These are phyloP conservation scores for Cutaneotrichosporon daszewskae DNA, from an alignment of 1,284 basidiomycete genomes.

Conservation along the genomic window DNA sequence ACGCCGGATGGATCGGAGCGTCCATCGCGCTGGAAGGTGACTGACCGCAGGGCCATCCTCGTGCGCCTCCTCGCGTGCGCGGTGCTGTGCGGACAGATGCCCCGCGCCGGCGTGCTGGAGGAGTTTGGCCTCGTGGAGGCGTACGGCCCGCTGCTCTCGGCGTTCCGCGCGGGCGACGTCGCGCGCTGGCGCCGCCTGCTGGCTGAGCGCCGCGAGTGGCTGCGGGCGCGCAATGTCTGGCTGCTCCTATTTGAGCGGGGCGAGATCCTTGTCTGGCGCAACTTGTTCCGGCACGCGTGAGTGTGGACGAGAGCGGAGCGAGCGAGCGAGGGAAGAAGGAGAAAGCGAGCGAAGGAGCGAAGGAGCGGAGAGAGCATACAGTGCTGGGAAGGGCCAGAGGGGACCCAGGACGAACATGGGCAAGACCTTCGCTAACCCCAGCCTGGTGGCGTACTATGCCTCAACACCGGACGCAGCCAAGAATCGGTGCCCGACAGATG, in stretches of 20 bases:
- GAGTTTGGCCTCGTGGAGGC: conserved; percentile 36
- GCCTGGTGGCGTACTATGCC: conserved; percentile 30
- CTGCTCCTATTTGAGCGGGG: conserved; percentile 47
- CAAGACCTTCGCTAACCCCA: conserved; percentile 10
- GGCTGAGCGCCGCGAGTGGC: conserved; percentile 41
- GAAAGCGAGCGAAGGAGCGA: too few relatives aligned
- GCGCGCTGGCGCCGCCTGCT: conserved; percentile 38
- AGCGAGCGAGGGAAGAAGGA: too few relatives aligned
- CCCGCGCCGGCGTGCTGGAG: conserved; percentile 26
- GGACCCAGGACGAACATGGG: too few relatives aligned
- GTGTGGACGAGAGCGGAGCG: conserved; percentile 9
- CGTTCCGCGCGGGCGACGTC: conserved; percentile 42
- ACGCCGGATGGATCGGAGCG: too few relatives aligned
- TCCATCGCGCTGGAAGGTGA: not conserved
- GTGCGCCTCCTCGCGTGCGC: conserved; percentile 46
- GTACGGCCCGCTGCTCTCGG: conserved; percentile 41
- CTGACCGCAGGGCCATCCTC: conserved; percentile 42
- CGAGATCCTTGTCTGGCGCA: conserved; percentile 49
- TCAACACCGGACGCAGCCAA: conserved; percentile 18
- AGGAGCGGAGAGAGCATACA: too few relatives aligned
- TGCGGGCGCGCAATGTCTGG: conserved; percentile 42
- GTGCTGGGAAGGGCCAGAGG: too few relatives aligned
- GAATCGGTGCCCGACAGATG: conserved; percentile 37
- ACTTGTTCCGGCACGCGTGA: conserved; percentile 45
- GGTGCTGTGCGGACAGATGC: conserved; percentile 44